Base-by-base conservation (phyloP, 2,329 filamentous ascomycete species). In the Trichoderma lentiforme region DNA sequence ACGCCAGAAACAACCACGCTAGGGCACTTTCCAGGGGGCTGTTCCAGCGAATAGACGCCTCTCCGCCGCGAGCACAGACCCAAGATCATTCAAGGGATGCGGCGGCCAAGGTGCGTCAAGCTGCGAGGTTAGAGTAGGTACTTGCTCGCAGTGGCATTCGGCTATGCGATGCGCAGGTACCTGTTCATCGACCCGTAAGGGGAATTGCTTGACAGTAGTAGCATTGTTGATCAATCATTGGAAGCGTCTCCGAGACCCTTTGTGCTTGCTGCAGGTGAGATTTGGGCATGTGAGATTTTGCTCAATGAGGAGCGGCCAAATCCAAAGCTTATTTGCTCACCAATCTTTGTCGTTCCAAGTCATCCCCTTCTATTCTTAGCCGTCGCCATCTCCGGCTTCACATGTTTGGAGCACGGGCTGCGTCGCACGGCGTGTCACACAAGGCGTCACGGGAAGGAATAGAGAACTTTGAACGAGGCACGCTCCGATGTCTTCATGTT, bases 291-390 rank as follows among this genome's bases (percentile, higher is more conserved):
- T 68, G 65, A 58, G 63, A 39, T 58, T 68, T 18, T 60, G 53
- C 24, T 68, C 53, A 21, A 68, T 47, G 65, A 57, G 51, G 32
- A 32, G 34, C 61, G 18, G 65, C 18, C 11, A 47, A 9, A 57
- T 30, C 21, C 24, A 58, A 60, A 58, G 65, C 65, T 68, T 58
- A 69, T 60, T 69, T 68, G 65, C 65, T 68, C 65, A 68, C 65
- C 51, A 68, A 60, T 68, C 65, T 47, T 30, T 66, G 26, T n/a
- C 36, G 26, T 18, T 15, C 30, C 34, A 30, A 64, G 61, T 64
- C 36, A 64, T 64, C 61, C 32, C 15, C 65, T 21, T 60, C 65
- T 68, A 68, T 68, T 68, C 53, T 68, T 68, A 68, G 65, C 34
- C 53, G 21, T 39, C 11, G 34, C 30, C 24, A 63, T 63, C 39